Evolutionary conservation across 192 early-diverging fungal species (phyloP), one percentile per base, ranked within the genome.

Genomic region (Backusella tuberculispora): DNA sequence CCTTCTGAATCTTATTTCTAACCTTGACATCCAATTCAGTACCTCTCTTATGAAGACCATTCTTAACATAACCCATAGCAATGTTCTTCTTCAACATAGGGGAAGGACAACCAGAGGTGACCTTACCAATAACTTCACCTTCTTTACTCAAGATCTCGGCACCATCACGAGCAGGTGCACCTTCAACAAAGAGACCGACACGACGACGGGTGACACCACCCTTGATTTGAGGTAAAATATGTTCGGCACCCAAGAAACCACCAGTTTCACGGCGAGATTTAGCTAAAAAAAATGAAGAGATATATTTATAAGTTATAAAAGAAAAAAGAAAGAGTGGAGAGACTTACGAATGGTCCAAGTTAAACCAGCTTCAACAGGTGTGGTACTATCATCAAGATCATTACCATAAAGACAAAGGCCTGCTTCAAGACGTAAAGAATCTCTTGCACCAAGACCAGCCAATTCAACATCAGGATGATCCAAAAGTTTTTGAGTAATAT

Each of bases 381-480:
- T 94, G 48, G 90, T 92, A 45, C 91, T 92, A 12, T 97, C 95
- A 86, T 97, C 92, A 44, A 99, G 80, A 79, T 99, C 98, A 72
- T 98, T 88, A 42, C 98, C 98, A 77, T 99, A 99, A 66, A 99
- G 85, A 81, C 98, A 99, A 70, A 99, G 83, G 17, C 98, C 97
- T 46, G 98, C 98, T 83, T 99, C 98, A 67, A 99, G 85, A 63
- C 98, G 91, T 77, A 99, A 88, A 75, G 89, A 91, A 84, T 99
- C 98, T 77, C 98, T 91, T 26, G 96, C 95, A 50, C 95, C 98
- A 34, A 99, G 85, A 53, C 98, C 98, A 48, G 98, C 98, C 69
- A 99, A 78, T 83, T 95, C 89, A 56, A 98, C 95, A 70, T 86
- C 89, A 12, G 91, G 87, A 75, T 92, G 82, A 29, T 76, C 82